phyloP scores from a whole-genome alignment of 768 basidiomycete species.

The Pulveroboletus ravenelii region DNA sequence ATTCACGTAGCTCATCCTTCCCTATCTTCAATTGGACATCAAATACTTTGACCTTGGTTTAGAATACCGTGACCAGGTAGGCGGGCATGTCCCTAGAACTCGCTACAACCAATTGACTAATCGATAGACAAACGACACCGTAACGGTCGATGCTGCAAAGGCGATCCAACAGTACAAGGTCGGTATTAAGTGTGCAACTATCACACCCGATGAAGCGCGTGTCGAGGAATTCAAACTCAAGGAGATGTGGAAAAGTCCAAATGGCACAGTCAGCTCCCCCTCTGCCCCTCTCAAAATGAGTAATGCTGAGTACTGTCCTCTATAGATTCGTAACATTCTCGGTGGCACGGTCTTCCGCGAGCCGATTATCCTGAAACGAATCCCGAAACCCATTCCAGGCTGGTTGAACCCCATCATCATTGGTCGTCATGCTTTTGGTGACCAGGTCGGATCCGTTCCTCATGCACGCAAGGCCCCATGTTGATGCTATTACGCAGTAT shows the following conservation, averaged over 20 bases:
- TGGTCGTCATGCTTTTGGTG: conserved; percentile 96
- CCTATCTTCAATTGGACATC: conserved; percentile 92
- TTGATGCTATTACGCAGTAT: conserved; percentile 49
- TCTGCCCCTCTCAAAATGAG: background rate
- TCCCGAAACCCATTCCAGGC: conserved; percentile 92
- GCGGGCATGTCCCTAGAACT: background rate
- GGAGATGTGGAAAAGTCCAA: conserved; percentile 98
- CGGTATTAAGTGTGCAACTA: conserved; percentile 98
- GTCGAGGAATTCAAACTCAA: conserved; percentile 97
- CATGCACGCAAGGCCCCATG: conserved; percentile 1
- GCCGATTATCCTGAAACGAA: conserved; percentile 86
- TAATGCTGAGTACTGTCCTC: background rate
- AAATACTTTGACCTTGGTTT: conserved; percentile 98
- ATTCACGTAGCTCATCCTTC: conserved; percentile 80
- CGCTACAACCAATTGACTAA: background rate
- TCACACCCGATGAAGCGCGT: conserved; percentile 96
- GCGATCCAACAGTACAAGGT: conserved; percentile 94
- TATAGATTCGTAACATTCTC: conserved; percentile 91
- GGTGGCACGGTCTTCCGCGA: conserved; percentile 99
- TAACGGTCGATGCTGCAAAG: conserved; percentile 90
- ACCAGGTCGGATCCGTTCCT: conserved; percentile 54
- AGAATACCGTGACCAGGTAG: conserved; percentile 84
- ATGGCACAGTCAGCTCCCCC: conserved; percentile 69
- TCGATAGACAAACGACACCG: conserved; percentile 80
- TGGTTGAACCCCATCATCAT: conserved; percentile 97